Evolutionary conservation across 2,329 filamentous ascomycete genomes (phyloP).

Genomic region (Aspergillus carbonarius): DNA sequence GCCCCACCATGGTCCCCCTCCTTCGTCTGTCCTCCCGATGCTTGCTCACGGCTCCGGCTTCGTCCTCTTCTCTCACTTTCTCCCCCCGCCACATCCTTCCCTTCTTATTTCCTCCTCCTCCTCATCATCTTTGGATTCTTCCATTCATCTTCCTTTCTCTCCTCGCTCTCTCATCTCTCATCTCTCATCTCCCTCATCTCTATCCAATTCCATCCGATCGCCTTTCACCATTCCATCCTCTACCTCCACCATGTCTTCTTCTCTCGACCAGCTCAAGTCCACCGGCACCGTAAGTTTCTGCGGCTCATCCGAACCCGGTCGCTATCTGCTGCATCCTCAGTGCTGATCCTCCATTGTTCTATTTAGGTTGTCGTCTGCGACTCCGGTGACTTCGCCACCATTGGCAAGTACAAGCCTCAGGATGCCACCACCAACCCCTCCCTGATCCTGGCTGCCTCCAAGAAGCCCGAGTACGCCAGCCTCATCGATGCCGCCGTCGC

Average conservation of each 20-base stretch:
- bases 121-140: slow-evolving; percentile 19
- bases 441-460: slow-evolving; percentile 94
- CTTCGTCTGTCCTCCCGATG: background rate
- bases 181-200: slow-evolving; percentile 2
- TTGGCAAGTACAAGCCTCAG: slow-evolving; percentile 99
- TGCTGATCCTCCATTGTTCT: slow-evolving; percentile 18
- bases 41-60: background rate
- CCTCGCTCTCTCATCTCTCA: slow-evolving; percentile 9
- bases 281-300: slow-evolving; percentile 79
- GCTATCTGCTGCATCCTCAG: slow-evolving; percentile 2
- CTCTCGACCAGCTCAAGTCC: slow-evolving; percentile 96
- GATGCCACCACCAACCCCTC: slow-evolving; percentile 99
- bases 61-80: background rate
- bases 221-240: slow-evolving; percentile 8
- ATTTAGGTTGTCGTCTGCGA: slow-evolving; percentile 88
- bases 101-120: background rate
- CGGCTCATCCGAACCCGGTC: background rate
- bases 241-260: slow-evolving; percentile 67
- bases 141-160: slow-evolving; percentile 15
- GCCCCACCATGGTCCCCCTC: slow-evolving; percentile 23
- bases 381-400: slow-evolving; percentile 87
- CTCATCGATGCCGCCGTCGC: slow-evolving; percentile 82
- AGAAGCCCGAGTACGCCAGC: slow-evolving; percentile 94
- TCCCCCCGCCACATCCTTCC: slow-evolving; percentile 6
- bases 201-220: slow-evolving; percentile 7